Conservation (phyloP, 768 basidiomycete species). For the Russula earlei region DNA sequence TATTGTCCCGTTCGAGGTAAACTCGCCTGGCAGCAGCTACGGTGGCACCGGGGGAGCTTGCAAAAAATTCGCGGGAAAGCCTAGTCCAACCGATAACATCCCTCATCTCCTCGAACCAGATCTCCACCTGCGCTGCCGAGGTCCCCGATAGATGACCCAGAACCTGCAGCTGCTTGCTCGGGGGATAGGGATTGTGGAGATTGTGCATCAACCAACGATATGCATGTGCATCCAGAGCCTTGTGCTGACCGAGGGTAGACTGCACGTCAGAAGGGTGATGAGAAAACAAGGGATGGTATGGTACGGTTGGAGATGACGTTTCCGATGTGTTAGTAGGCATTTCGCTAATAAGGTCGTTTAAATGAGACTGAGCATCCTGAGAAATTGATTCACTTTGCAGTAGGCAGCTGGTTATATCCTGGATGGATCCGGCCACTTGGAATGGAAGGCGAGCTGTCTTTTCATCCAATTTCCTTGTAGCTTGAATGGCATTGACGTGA, state of each 20-base stretch:
- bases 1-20: slow-evolving; percentile 19
- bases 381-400: neutral
- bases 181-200: slow-evolving; percentile 45
- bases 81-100: slow-evolving; percentile 20
- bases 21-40: slow-evolving; percentile 25
- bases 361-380: neutral
- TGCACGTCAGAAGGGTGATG: neutral
- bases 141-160: slow-evolving; percentile 3
- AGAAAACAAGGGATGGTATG: neutral
- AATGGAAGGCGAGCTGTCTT: neutral
- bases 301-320: neutral
- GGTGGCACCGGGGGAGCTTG: slow-evolving; percentile 21
- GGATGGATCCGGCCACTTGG: neutral
- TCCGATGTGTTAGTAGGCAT: neutral
- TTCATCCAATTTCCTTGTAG: neutral
- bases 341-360: neutral
- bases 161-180: slow-evolving; percentile 12
- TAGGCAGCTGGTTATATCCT: neutral
- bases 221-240: neutral
- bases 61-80: slow-evolving; percentile 17
- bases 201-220: slow-evolving; percentile 21
- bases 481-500: neutral
- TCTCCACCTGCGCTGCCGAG: slow-evolving; percentile 1
- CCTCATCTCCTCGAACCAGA: slow-evolving; percentile 21
- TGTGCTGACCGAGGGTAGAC: neutral